Conservation (phyloP, 2,329 filamentous ascomycete genomes). For the Leptographium procerum region DNA sequence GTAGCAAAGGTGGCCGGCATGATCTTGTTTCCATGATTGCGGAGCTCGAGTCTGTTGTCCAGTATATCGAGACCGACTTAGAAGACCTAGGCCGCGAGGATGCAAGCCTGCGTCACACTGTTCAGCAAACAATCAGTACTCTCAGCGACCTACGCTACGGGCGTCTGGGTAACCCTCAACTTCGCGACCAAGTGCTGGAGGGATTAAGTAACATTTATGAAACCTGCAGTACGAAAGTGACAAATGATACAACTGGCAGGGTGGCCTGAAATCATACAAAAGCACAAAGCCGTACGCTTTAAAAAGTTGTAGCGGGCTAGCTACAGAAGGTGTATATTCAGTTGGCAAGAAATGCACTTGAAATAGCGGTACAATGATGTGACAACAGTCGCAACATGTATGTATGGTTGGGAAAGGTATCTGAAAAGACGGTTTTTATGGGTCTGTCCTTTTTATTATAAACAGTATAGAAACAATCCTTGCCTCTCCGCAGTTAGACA, state of each 20-base stretch:
- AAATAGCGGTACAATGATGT: neutral
- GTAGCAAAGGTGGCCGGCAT: conserved; percentile 15
- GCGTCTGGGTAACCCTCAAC: conserved; percentile 51
- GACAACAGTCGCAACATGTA: neutral
- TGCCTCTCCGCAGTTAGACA: neutral
- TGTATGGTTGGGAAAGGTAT: neutral
- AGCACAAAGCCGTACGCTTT: too few species aligned
- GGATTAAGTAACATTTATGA: conserved; percentile 54
- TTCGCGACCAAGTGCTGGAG: conserved; percentile 56
- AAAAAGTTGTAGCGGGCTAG: too few species aligned
- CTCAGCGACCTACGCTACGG: conserved; percentile 79
- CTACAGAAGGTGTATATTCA: too few species aligned
- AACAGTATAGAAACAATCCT: neutral
- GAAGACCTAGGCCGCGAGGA: conserved; percentile 54
- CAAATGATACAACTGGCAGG: neutral
- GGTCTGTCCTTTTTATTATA: neutral
- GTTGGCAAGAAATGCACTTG: neutral
- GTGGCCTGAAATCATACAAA: neutral
- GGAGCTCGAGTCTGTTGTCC: conserved; percentile 56
- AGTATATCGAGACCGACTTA: conserved; percentile 58
- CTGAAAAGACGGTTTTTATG: neutral
- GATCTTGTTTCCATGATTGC: conserved; percentile 51
- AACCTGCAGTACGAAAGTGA: conserved; percentile 31
- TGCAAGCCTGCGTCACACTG: conserved; percentile 42
- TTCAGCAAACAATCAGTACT: conserved; percentile 56